Base-by-base conservation (phyloP, 352 stramenopile genomes). In the Phytopythium chamaehyphon region DNA sequence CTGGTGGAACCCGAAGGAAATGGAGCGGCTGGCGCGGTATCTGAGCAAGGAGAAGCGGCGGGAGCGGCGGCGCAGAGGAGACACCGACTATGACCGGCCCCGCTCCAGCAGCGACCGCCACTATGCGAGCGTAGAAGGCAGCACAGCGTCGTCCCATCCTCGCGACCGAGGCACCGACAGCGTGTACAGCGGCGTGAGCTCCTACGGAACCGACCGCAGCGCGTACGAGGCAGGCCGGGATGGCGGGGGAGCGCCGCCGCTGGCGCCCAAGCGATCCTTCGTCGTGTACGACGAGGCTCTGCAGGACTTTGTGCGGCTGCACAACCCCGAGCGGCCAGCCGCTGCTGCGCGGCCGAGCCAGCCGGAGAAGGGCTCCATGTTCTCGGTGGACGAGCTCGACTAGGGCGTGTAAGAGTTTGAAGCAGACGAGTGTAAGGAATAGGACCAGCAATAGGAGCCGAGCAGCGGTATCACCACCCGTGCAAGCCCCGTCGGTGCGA, bases 1-100 rank as follows among this genome's bases (percentile, higher is more conserved):
- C 26, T 57, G 26, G 22, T 77, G 68, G 68, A 77, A 77, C 45
- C 33, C 57, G 24, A 57, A 72, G 52, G 68, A 77, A 52, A 40
- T 77, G 36, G 36, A 60, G 37, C 62, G 68, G 33, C 55, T 77
- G 36, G 57, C 64, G 24, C 44, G 54, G 38, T 59, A 64, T 39
- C 54, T 71, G 38, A 53, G 56, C 40, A 50, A 53, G 15, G 51
- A 62, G 22, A 66, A 57, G 47, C 51, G 51, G 22, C 47, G 52
- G 36, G 54, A 60, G 35, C 19, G 64, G 35, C 50, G 51, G 18
- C 52, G 47, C 24, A 46, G 69, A 44, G 47, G 50, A 18, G 54
- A 47, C 6, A 24, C 23, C 59, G 24, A 45, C 22, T 23, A 49
- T 47, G 40, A 50, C 47, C 16, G 19, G 24, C 16, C 51, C 39